phyloP scores from a whole-genome alignment of 2,329 filamentous ascomycete genomes.

The Sporothrix mexicana region DNA sequence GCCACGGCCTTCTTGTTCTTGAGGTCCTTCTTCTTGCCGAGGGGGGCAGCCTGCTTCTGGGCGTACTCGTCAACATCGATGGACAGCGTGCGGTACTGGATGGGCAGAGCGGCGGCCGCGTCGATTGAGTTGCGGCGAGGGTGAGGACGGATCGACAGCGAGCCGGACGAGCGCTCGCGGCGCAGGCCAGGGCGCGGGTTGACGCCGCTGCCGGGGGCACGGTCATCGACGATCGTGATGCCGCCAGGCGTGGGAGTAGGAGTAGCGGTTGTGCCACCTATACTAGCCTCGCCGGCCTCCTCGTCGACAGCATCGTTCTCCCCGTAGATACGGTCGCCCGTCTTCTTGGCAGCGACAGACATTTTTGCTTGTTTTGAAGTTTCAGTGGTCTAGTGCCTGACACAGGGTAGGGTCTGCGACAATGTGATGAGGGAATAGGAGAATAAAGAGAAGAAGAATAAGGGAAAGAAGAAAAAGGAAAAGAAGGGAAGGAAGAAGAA shows the following conservation, averaged over 20 bases:
- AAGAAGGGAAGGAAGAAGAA: background rate
- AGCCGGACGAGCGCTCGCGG: slow-evolving; percentile 33
- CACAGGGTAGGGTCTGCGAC: background rate
- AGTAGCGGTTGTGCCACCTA: background rate
- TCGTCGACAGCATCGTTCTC: slow-evolving; percentile 27
- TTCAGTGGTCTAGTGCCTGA: background rate
- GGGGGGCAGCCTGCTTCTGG: slow-evolving; percentile 52
- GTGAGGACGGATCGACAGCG: slow-evolving; percentile 36
- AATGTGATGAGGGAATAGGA: background rate
- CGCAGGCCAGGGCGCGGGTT: slow-evolving; percentile 21
- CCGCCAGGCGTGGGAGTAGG: background rate
- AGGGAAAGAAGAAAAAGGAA: background rate
- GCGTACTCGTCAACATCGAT: slow-evolving; percentile 62
- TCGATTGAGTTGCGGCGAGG: slow-evolving; percentile 46
- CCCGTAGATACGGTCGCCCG: slow-evolving; percentile 31
- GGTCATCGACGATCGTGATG: slow-evolving; percentile 23
- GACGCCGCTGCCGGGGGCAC: background rate
- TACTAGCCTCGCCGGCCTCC: slow-evolving; percentile 30
- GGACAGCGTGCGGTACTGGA: slow-evolving; percentile 61
- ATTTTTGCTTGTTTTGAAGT: background rate
- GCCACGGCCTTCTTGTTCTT: slow-evolving; percentile 41
- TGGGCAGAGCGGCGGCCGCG: slow-evolving; percentile 53
- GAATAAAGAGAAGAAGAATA: background rate
- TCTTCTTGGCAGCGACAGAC: slow-evolving; percentile 24
- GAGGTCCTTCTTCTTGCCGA: slow-evolving; percentile 48